A percentile compares a stretch with the other conserved stretches of the same genome.
phyloP scores from a whole-genome alignment of 2,329 filamentous ascomycete species.

The Penicillium sp. region DNA sequence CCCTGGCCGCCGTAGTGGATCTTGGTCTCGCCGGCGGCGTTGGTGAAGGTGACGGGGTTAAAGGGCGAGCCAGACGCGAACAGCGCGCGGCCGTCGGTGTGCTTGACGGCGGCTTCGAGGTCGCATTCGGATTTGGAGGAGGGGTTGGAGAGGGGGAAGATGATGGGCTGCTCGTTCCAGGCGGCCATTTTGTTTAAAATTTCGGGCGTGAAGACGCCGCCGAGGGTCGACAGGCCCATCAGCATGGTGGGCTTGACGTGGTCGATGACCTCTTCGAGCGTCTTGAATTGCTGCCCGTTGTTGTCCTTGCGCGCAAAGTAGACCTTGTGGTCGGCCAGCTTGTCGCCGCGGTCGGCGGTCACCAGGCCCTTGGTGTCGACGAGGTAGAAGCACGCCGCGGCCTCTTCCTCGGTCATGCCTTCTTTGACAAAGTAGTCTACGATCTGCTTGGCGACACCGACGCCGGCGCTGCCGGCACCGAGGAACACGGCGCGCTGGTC shows the following conservation, averaged over 20 bases:
- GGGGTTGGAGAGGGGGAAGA: slow-evolving; percentile 96
- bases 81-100: slow-evolving; percentile 86
- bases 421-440: slow-evolving; percentile 95
- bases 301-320: slow-evolving; percentile 66
- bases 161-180: slow-evolving; percentile 74
- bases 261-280: slow-evolving; percentile 85
- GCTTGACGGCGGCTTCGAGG: slow-evolving; percentile 84
- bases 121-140: slow-evolving; percentile 96
- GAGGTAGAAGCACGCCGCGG: slow-evolving; percentile 90
- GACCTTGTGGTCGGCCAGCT: slow-evolving; percentile 80
- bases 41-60: slow-evolving; percentile 65
- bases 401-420: slow-evolving; percentile 81
- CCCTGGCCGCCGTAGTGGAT: slow-evolving; percentile 79
- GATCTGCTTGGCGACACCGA: slow-evolving; percentile 96
- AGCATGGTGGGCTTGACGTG: slow-evolving; percentile 93
- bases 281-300: slow-evolving; percentile 64
- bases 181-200: slow-evolving; percentile 64
- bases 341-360: slow-evolving; percentile 87
- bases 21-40: slow-evolving; percentile 53
- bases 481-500: slow-evolving; percentile 96
- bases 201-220: slow-evolving; percentile 86
- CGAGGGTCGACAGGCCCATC: slow-evolving; percentile 90
- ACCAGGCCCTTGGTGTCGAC: slow-evolving; percentile 97
- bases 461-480: slow-evolving; percentile 90
- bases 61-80: slow-evolving; percentile 97